These are phyloP conservation scores for Vitis cinerea DNA, from an alignment of 164 flowering plant species.

Conservation along the genomic window DNA sequence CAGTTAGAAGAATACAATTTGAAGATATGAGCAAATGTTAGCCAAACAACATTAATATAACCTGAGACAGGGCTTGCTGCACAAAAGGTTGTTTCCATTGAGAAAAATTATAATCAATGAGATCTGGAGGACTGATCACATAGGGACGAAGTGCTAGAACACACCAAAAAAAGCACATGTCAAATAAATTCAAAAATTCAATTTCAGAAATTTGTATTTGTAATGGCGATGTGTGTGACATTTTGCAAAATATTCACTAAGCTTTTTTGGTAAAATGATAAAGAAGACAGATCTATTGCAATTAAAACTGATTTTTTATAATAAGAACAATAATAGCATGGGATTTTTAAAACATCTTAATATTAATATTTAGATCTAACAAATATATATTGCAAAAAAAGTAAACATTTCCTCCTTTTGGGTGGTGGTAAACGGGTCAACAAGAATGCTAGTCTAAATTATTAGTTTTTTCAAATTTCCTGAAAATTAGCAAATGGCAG, in stretches of 20 bases:
- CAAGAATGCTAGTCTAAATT: not conserved
- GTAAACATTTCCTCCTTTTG: not conserved
- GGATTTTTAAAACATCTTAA: not conserved
- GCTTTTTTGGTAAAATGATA: too few species aligned
- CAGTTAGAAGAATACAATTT: constrained; percentile 10
- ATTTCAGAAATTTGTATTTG: too few species aligned
- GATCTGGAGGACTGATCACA: constrained; percentile 42
- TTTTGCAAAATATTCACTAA: too few species aligned
- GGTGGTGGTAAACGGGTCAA: not conserved
- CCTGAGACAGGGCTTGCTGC: constrained; percentile 84
- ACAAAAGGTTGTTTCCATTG: constrained; percentile 79
- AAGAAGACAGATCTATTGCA: not conserved
- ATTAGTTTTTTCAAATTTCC: not conserved
- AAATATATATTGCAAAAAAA: not conserved
- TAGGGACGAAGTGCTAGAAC: constrained; percentile 82
- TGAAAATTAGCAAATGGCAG: not conserved
- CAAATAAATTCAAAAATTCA: not conserved
- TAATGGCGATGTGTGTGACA: too few species aligned
- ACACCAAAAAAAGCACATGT: constrained; percentile 12
- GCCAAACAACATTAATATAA: constrained; percentile 15
- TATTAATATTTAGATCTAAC: not conserved
- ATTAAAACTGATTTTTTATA: not conserved
- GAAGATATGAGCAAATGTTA: not conserved
- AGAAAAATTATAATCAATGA: constrained; percentile 61
- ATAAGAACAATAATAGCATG: not conserved